Evolutionary conservation across 306 rosid species (phyloP).

Genomic region (Potentilla sterilis): DNA sequence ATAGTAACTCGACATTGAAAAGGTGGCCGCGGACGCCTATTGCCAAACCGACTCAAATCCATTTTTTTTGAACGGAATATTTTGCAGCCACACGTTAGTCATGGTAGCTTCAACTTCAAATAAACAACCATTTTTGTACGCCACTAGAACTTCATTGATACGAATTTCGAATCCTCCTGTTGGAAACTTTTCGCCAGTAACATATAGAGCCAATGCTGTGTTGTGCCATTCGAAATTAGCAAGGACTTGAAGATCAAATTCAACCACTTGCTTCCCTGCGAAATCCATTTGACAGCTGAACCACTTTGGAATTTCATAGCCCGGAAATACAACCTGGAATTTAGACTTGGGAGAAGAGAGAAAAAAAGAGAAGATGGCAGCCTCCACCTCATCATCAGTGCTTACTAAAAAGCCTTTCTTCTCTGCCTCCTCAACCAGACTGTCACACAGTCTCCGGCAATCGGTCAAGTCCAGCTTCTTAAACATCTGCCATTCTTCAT

Average conservation of each 20-base stretch:
- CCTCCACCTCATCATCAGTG: neutral
- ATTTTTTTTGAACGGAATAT: neutral
- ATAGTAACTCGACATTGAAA: neutral
- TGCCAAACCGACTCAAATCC: neutral
- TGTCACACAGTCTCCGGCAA: neutral
- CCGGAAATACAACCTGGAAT: neutral
- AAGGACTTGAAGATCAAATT: neutral
- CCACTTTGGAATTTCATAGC: neutral
- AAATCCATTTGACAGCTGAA: neutral
- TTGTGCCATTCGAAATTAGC: neutral
- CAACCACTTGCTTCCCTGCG: no score
- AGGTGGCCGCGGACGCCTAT: neutral
- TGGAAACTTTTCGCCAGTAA: rapidly evolving
- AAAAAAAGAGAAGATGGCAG: neutral
- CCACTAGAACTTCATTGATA: neutral
- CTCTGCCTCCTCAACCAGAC: neutral
- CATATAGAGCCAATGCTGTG: neutral
- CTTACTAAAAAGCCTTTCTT: neutral
- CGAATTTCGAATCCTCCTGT: rapidly evolving
- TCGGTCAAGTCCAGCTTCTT: rapidly evolving
- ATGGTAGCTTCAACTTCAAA: no score
- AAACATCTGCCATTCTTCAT: neutral
- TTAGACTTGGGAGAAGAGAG: neutral
- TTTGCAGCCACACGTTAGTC: rapidly evolving
- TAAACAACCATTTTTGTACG: no score